phyloP scores from a whole-genome alignment of 2,329 filamentous ascomycete genomes.

The Fusarium continuum region DNA sequence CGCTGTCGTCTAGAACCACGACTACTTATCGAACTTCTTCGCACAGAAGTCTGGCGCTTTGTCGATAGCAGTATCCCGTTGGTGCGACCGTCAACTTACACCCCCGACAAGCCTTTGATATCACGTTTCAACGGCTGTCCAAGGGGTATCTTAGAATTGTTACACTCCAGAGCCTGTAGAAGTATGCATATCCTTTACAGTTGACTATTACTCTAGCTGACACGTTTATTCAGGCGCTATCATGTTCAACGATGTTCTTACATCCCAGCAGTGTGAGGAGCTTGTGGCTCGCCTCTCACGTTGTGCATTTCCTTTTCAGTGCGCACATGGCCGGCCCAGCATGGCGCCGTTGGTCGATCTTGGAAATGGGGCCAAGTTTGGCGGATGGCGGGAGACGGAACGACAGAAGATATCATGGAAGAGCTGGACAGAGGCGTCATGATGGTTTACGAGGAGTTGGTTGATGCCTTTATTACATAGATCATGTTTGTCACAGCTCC shows the following conservation, averaged over 20 bases:
- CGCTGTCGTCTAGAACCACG: constrained; percentile 77
- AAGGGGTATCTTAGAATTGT: constrained; percentile 75
- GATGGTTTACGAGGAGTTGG: neutral
- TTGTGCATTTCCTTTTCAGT: constrained; percentile 82
- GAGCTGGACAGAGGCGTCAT: constrained; percentile 24
- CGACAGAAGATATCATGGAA: constrained; percentile 27
- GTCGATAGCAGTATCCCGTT: constrained; percentile 54
- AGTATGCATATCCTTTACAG: constrained; percentile 54
- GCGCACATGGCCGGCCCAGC: constrained; percentile 79
- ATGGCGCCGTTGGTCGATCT: constrained; percentile 70
- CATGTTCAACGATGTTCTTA: constrained; percentile 83
- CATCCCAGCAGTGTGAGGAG: constrained; percentile 62
- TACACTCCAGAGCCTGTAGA: constrained; percentile 79
- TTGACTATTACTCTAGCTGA: constrained; percentile 2
- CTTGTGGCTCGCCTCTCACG: constrained; percentile 66
- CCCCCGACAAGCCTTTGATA: constrained; percentile 60
- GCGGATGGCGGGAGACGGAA: constrained; percentile 41
- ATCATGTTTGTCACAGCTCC: too few species aligned
- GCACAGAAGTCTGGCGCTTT: constrained; percentile 76
- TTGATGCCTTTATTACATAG: neutral
- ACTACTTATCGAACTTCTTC: constrained; percentile 76
- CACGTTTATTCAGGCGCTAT: constrained; percentile 62
- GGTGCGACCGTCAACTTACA: neutral
- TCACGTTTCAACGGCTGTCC: constrained; percentile 75
- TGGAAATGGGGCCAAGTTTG: constrained; percentile 44